phyloP scores from a whole-genome alignment of 768 basidiomycete genomes.

The Xanthoconium stramineum region DNA sequence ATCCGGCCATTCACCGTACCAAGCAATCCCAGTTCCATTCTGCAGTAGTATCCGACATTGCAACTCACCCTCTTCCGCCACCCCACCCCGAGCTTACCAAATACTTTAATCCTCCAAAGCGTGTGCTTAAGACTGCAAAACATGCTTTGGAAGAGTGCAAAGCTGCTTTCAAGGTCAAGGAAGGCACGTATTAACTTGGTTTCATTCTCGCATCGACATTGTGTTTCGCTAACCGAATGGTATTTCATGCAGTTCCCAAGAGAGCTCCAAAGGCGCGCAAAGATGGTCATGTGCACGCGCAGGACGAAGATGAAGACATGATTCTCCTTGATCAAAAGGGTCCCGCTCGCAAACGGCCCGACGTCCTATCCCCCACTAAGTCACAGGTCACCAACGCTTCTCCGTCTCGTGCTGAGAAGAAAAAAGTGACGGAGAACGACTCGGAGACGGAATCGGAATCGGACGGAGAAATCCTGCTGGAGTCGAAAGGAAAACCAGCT shows the following conservation, averaged over 20 bases:
- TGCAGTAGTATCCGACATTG: constrained; percentile 74
- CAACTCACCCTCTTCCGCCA: constrained; percentile 71
- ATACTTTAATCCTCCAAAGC: constrained; percentile 77
- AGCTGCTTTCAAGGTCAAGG: constrained; percentile 68
- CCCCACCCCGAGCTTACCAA: constrained; percentile 83
- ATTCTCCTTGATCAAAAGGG: constrained; percentile 49
- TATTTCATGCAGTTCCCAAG: constrained; percentile 53
- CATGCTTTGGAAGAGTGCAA: constrained; percentile 60
- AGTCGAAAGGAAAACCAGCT: constrained; percentile 8
- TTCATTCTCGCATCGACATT: neutral
- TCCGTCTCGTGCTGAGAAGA: constrained; percentile 4
- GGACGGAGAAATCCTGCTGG: constrained; percentile 31
- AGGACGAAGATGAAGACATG: constrained; percentile 58
- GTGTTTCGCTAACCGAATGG: neutral
- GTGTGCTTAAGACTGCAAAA: constrained; percentile 58
- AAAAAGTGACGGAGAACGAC: constrained; percentile 27
- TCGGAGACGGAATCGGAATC: constrained; percentile 57
- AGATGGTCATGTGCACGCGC: constrained; percentile 59
- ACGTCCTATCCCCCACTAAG: constrained; percentile 4
- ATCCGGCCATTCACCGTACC: constrained; percentile 85
- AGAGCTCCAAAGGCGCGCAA: constrained; percentile 52
- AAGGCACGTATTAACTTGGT: constrained; percentile 44
- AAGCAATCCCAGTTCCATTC: constrained; percentile 93
- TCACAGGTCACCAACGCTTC: constrained; percentile 6
- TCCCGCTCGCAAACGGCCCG: constrained; percentile 17